These are phyloP conservation scores for Tulasnella sp. DNA, from an alignment of 768 basidiomycete genomes.

Conservation along the genomic window DNA sequence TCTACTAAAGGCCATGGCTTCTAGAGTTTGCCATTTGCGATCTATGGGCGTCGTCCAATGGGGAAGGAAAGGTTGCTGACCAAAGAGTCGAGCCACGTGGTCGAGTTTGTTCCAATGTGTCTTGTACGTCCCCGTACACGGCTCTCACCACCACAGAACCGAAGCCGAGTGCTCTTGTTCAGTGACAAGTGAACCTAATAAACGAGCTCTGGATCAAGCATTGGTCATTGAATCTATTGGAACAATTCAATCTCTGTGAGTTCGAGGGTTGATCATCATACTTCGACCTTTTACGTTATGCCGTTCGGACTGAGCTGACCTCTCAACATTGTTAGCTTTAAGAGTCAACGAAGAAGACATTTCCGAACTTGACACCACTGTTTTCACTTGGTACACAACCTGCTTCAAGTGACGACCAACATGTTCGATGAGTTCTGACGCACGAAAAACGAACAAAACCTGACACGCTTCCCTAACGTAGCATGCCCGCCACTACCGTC, in stretches of 20 bases:
- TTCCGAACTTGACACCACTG: background rate
- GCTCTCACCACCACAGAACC: background rate
- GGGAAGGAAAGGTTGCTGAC: too few relatives aligned
- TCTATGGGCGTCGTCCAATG: too few relatives aligned
- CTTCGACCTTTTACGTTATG: too few relatives aligned
- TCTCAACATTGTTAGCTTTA: background rate
- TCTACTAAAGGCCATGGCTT: too few relatives aligned
- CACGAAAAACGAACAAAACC: background rate
- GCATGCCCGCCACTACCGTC: background rate
- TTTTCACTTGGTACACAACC: too few relatives aligned
- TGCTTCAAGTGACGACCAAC: background rate
- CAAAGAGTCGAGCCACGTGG: background rate
- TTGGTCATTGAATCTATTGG: background rate
- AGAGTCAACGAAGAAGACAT: background rate
- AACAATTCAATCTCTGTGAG: background rate
- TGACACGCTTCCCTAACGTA: background rate
- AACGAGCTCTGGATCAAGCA: background rate
- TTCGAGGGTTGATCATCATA: too few relatives aligned
- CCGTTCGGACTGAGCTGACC: background rate
- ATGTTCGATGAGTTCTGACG: background rate
- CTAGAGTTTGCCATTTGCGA: too few relatives aligned
- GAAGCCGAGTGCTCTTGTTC: background rate
- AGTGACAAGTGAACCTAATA: background rate
- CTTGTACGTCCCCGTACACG: background rate
- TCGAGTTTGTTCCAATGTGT: background rate